A percentile compares a stretch with the other conserved stretches of the same genome.
Evolutionary conservation across 2,329 filamentous ascomycete species (phyloP).

Genomic region (Fusarium pseudonygamai): DNA sequence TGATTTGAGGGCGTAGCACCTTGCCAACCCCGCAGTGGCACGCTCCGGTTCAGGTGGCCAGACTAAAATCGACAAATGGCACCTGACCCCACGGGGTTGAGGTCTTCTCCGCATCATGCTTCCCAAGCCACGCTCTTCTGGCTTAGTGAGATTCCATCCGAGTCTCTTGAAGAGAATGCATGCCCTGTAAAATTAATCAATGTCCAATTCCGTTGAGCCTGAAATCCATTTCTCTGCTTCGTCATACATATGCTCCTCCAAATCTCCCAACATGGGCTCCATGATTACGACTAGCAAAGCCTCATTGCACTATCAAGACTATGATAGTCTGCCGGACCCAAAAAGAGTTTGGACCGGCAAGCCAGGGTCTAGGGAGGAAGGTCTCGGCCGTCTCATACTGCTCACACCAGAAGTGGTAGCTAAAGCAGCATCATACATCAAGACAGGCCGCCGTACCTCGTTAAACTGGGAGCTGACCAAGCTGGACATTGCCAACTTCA

Average conservation of each 20-base stretch:
- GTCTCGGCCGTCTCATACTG: not conserved
- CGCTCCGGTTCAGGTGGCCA: not conserved
- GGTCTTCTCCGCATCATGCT: not conserved
- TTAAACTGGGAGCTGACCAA: conserved; percentile 2
- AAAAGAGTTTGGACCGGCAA: not conserved
- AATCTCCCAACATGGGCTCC: not conserved
- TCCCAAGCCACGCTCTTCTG: not conserved
- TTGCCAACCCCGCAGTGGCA: not conserved
- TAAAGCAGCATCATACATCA: not conserved
- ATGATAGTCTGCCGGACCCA: not conserved
- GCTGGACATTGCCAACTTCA: not conserved
- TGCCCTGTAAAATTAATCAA: not conserved
- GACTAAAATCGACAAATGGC: not conserved
- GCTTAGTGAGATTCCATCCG: not conserved
- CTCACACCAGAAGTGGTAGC: not conserved
- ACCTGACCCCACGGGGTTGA: not conserved
- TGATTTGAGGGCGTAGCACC: accelerated
- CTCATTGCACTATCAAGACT: not conserved
- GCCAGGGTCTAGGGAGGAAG: conserved; percentile 1
- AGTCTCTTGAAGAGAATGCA: not conserved
- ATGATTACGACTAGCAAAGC: not conserved
- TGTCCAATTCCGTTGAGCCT: not conserved
- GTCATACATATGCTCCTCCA: too few species aligned
- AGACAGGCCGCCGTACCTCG: not conserved
- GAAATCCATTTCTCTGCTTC: not conserved